Conservation (phyloP, 345 rosid species). For the Rhizophora mangle region DNA sequence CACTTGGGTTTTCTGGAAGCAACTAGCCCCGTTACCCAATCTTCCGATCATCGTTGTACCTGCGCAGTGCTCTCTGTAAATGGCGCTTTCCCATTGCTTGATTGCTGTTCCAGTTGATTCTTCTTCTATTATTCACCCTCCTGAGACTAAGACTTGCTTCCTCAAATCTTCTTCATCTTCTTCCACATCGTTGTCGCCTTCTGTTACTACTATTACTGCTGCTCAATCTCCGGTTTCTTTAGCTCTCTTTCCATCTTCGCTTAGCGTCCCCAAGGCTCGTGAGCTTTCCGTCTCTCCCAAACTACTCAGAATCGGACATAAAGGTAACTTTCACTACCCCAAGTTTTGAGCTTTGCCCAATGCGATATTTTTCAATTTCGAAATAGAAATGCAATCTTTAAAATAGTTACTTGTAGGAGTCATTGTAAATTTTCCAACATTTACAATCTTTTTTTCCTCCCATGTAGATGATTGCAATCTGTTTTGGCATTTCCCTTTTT, state of each 20-base stretch:
- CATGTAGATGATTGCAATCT: background rate
- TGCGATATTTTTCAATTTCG: too few relatives aligned
- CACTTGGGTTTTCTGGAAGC: too few relatives aligned
- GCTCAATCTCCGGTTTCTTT: slow-evolving; percentile 15
- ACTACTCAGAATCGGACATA: slow-evolving; percentile 25
- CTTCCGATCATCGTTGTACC: background rate
- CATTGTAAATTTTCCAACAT: too few relatives aligned
- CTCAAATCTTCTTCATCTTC: slow-evolving; percentile 20
- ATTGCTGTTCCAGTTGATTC: slow-evolving; percentile 45
- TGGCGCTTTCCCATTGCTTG: slow-evolving; percentile 64
- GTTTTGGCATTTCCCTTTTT: background rate
- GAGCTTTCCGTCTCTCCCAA: slow-evolving; percentile 32
- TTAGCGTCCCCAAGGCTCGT: slow-evolving; percentile 28
- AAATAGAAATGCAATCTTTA: too few relatives aligned
- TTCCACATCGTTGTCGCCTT: background rate
- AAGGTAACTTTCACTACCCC: slow-evolving; percentile 28
- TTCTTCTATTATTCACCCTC: slow-evolving; percentile 12
- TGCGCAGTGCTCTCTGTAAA: background rate
- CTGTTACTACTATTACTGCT: background rate
- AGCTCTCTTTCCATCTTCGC: slow-evolving; percentile 25
- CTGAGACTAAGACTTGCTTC: slow-evolving; percentile 18
- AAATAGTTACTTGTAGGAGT: too few relatives aligned
- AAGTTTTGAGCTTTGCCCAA: background rate
- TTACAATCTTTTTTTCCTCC: background rate
- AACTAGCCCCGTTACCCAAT: background rate